Percentiles rank a stretch among this genome's conserved stretches.
Conservation (phyloP, 352 stramenopile genomes). For the Peronospora destructor region DNA sequence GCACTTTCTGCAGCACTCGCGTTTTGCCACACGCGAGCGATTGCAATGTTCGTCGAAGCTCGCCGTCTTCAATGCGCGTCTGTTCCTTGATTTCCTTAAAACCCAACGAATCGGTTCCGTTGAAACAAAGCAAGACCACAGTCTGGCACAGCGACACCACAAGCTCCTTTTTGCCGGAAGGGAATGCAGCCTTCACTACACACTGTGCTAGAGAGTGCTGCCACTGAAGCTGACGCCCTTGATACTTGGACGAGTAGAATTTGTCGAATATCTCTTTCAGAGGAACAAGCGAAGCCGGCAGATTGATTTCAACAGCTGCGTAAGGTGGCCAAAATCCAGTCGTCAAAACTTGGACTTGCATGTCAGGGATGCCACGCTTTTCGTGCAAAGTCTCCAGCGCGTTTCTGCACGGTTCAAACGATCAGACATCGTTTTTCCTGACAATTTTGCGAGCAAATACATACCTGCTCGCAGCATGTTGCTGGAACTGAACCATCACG, state of each 20-base stretch:
- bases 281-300: constrained; percentile 53
- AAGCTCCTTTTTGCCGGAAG: constrained; percentile 77
- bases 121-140: constrained; percentile 84
- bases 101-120: constrained; percentile 44
- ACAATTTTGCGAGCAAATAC: background rate
- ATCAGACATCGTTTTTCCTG: background rate
- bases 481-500: constrained; percentile 89
- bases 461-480: constrained; percentile 71
- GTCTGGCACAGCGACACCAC: constrained; percentile 85
- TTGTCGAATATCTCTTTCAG: constrained; percentile 83
- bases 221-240: constrained; percentile 87
- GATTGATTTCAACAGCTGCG: constrained; percentile 71
- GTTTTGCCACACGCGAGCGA: constrained; percentile 88
- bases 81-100: constrained; percentile 86
- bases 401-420: constrained; percentile 21
- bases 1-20: constrained; percentile 80
- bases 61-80: constrained; percentile 85
- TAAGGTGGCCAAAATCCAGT: constrained; percentile 97
- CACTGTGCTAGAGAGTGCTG: constrained; percentile 87
- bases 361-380: constrained; percentile 67
- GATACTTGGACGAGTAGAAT: constrained; percentile 87
- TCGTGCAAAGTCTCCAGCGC: constrained; percentile 41
- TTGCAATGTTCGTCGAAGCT: constrained; percentile 85
- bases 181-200: constrained; percentile 83
- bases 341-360: constrained; percentile 95